Conservation (phyloP, 768 basidiomycete genomes). For the Xerocomellus amylosporus region DNA sequence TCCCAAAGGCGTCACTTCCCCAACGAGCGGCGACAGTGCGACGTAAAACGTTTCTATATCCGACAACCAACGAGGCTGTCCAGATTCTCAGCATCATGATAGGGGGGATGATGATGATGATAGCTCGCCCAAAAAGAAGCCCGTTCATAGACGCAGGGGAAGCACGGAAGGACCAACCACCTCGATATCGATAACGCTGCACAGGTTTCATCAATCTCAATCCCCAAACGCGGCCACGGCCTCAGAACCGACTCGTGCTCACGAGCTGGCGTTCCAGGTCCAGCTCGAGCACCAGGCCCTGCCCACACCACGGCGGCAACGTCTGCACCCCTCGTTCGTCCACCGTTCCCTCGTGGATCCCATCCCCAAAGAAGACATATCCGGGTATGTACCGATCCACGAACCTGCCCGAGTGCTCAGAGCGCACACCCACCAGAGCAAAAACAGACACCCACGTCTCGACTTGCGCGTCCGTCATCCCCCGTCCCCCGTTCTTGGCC, state of each 20-base stretch:
- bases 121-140: too few species aligned
- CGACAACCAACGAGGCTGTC: too few species aligned
- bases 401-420: constrained; percentile 54
- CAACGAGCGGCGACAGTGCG: background rate
- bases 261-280: constrained; percentile 52
- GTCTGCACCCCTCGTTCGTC: constrained; percentile 17
- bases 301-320: constrained; percentile 43
- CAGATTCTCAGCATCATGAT: too few species aligned
- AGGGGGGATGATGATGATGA: too few species aligned
- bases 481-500: constrained; percentile 72
- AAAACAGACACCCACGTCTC: constrained; percentile 39
- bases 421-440: background rate
- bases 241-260: constrained; percentile 40
- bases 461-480: constrained; percentile 84
- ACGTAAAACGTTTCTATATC: background rate
- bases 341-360: constrained; percentile 39
- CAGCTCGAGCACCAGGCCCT: constrained; percentile 52
- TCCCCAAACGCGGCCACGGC: background rate
- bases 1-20: too few species aligned
- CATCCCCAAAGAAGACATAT: constrained; percentile 81
- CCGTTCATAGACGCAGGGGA: too few species aligned
- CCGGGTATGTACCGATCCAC: constrained; percentile 93
- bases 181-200: background rate
- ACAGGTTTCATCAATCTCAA: background rate
- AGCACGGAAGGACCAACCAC: too few species aligned